Evolutionary conservation across 352 stramenopile species (phyloP).

Genomic region (Pythium myriotylum): DNA sequence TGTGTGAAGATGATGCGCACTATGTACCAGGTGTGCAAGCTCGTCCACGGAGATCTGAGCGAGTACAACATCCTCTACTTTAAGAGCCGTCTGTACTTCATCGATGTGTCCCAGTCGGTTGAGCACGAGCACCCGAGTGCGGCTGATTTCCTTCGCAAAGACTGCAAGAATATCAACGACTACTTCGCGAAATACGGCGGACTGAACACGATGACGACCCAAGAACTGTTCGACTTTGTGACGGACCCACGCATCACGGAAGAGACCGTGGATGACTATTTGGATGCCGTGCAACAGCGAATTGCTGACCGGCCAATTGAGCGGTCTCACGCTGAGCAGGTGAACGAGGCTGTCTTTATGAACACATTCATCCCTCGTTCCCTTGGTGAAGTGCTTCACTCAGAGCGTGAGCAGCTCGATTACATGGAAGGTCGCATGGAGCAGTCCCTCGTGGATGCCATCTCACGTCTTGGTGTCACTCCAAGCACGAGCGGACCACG

Average conservation of each 20-base stretch:
- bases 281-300: constrained; percentile 90
- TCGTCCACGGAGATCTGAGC: constrained; percentile 98
- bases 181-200: constrained; percentile 94
- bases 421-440: constrained; percentile 89
- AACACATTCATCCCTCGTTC: constrained; percentile 94
- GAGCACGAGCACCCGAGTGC: constrained; percentile 98
- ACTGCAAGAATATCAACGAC: constrained; percentile 97
- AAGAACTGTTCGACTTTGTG: constrained; percentile 97
- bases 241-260: constrained; percentile 73
- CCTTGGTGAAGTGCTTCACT: constrained; percentile 93
- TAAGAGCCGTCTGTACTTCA: constrained; percentile 95
- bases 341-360: constrained; percentile 95
- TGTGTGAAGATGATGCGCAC: constrained; percentile 95
- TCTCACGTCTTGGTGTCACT: constrained; percentile 72
- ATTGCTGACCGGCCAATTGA: constrained; percentile 76
- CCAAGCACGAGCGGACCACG: constrained; percentile 41
- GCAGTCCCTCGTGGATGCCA: constrained; percentile 76
- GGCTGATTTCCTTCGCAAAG: constrained; percentile 97
- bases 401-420: constrained; percentile 82
- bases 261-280: constrained; percentile 79
- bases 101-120: constrained; percentile 99
- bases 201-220: constrained; percentile 93
- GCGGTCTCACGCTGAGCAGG: constrained; percentile 78
- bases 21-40: constrained; percentile 96
- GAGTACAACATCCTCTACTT: constrained; percentile 99